Percentiles rank a stretch among this genome's conserved stretches.
Conservation (phyloP, 306 rosid species). For the Abrus pulchellus region DNA sequence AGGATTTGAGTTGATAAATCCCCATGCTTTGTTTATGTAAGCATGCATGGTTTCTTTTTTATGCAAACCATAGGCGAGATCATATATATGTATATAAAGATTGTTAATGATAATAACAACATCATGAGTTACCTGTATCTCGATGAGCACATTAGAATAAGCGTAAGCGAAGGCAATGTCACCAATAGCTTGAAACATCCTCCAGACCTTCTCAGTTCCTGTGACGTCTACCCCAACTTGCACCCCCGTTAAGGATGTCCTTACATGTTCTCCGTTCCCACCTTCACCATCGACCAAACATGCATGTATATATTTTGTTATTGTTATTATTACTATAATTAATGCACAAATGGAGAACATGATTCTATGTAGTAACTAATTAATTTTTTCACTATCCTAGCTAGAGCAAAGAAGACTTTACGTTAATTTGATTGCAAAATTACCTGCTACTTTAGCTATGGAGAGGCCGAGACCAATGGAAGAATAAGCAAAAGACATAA, state of each 20-base stretch:
- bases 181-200: constrained; percentile 89
- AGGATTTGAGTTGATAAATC: neutral
- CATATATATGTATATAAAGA: neutral
- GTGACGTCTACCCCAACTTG: constrained; percentile 89
- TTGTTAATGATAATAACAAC: neutral
- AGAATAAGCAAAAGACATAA: constrained; percentile 95
- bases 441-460: constrained; percentile 75
- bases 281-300: constrained; percentile 42
- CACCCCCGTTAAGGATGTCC: constrained; percentile 80
- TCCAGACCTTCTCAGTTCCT: constrained; percentile 80
- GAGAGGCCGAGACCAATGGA: constrained; percentile 94
- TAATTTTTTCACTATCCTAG: neutral
- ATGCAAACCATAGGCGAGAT: neutral
- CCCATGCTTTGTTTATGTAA: neutral
- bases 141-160: constrained; percentile 90
- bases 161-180: constrained; percentile 98
- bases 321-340: neutral
- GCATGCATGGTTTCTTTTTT: neutral
- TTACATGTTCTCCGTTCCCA: constrained; percentile 49
- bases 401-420: neutral
- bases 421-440: neutral
- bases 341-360: neutral
- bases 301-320: neutral
- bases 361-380: neutral
- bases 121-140: constrained; percentile 72